Base-by-base conservation (phyloP, 345 rosid genomes). In the Euclidium syriacum region DNA sequence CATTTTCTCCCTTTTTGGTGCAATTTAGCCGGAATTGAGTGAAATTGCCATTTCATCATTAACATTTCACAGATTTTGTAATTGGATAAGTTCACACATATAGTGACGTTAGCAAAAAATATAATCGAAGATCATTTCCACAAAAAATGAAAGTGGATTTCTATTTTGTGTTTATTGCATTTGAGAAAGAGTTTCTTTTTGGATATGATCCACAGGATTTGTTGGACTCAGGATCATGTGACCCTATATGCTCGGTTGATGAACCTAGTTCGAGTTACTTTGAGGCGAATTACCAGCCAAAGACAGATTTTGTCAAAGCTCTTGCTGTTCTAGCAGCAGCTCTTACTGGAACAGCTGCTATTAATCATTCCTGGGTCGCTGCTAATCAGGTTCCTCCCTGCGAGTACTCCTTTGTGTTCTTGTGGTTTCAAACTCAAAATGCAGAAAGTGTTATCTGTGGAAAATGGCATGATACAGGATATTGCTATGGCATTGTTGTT, bases 361-460 rank as follows among this genome's bases (percentile, higher is more conserved):
- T 94, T 61, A 90, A 87, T 58, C 97, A 84, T 15, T 90, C 97
- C 1, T 90, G 99, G 96, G 96, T 94, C 60, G 97, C 97, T 54
- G 90, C 87, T 67, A 85, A 94, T 76, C 97, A 90, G 97, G 97
- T 89, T 62, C 40, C 10, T 46, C 23, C 43, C 17, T 12, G 15
- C 15, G 12, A 22, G 24, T 23, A 5, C 10, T 10, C 33, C 8
- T 46, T 42, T 15, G 4, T 34, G 12, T 38, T 36, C 16, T 44
- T 23, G 27, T 22, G 22, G 27, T 61, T 62, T 15, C 10, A 2
- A 7, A 12, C 23, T 38, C 33, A 40, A 42, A 50, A 11, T 48
- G 58, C 29, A n/a, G n/a, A n/a, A n/a, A n/a, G n/a, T n/a, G n/a
- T 5, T 29, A 20, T 26, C 53, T 43, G 16, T 34, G 58, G 65